phyloP scores from a whole-genome alignment of 441 rosid species.

The Mallotus repandus region DNA sequence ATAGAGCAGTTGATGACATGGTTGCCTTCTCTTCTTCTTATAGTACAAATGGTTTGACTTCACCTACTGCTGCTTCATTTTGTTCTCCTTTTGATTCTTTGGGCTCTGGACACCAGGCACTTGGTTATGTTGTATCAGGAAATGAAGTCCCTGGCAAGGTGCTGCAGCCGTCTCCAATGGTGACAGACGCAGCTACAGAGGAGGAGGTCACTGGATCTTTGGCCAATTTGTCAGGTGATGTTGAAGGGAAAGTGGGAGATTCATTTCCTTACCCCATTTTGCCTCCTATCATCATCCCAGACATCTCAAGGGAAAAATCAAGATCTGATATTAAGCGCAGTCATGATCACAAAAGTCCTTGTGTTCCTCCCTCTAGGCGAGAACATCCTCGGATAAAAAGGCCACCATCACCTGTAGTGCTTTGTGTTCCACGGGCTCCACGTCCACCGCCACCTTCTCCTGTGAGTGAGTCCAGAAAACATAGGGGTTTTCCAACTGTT shows the following conservation, averaged over 20 bases:
- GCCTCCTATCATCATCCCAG: slow-evolving; percentile 93
- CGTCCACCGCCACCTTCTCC: slow-evolving; percentile 96
- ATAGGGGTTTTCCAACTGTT: slow-evolving; percentile 89
- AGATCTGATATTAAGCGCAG: slow-evolving; percentile 67
- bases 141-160: slow-evolving; percentile 76
- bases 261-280: slow-evolving; percentile 79
- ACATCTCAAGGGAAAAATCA: slow-evolving; percentile 62
- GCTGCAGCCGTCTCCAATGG: slow-evolving; percentile 54
- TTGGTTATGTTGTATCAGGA: slow-evolving; percentile 84
- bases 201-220: slow-evolving; percentile 70
- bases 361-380: slow-evolving; percentile 71
- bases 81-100: slow-evolving; percentile 90
- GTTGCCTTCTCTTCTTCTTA: slow-evolving; percentile 96
- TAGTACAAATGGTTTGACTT: slow-evolving; percentile 88
- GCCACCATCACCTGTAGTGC: slow-evolving; percentile 98
- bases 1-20: slow-evolving; percentile 95
- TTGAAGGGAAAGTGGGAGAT: slow-evolving; percentile 72
- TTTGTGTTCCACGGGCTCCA: slow-evolving; percentile 95
- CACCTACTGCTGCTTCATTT: slow-evolving; percentile 90
- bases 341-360: slow-evolving; percentile 76
- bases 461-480: slow-evolving; percentile 82
- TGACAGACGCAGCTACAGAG: slow-evolving; percentile 56
- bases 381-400: slow-evolving; percentile 89
- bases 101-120: slow-evolving; percentile 78
- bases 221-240: slow-evolving; percentile 57